phyloP scores from a whole-genome alignment of 2,329 filamentous ascomycete species.

The Xylaria sp. region DNA sequence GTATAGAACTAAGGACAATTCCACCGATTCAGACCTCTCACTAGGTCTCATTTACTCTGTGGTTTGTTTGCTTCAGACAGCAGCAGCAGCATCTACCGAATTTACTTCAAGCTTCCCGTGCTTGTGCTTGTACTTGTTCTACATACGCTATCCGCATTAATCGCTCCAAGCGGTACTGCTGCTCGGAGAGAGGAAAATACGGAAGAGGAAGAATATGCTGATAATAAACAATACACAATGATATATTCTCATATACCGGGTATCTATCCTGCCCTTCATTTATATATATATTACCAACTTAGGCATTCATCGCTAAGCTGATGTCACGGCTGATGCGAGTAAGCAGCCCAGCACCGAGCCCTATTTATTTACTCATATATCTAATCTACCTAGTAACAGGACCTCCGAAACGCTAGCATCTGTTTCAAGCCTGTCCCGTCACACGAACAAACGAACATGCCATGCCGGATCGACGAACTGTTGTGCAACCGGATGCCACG shows the following conservation, averaged over 20 bases:
- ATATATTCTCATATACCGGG: too few relatives aligned
- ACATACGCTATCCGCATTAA: background rate
- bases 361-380: background rate
- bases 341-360: background rate
- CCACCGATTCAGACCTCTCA: slow-evolving; percentile 18
- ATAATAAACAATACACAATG: too few relatives aligned
- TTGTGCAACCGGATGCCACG: slow-evolving; percentile 19
- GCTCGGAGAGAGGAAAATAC: background rate
- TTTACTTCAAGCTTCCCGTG: background rate
- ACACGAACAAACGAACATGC: slow-evolving; percentile 3
- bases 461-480: slow-evolving; percentile 7
- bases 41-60: background rate
- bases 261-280: background rate
- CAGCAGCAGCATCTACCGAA: background rate
- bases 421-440: background rate
- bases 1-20: background rate
- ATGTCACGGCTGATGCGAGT: background rate
- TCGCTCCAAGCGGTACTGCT: too few relatives aligned
- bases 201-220: too few relatives aligned
- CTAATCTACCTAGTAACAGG: background rate
- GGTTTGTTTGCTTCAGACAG: slow-evolving; percentile 24
- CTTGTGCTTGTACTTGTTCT: background rate
- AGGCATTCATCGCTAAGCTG: background rate
- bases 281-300: background rate
- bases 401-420: too few relatives aligned